Evolutionary conservation across 192 early-diverging fungal genomes (phyloP).

Genomic region (Chytriomyces sp.): DNA sequence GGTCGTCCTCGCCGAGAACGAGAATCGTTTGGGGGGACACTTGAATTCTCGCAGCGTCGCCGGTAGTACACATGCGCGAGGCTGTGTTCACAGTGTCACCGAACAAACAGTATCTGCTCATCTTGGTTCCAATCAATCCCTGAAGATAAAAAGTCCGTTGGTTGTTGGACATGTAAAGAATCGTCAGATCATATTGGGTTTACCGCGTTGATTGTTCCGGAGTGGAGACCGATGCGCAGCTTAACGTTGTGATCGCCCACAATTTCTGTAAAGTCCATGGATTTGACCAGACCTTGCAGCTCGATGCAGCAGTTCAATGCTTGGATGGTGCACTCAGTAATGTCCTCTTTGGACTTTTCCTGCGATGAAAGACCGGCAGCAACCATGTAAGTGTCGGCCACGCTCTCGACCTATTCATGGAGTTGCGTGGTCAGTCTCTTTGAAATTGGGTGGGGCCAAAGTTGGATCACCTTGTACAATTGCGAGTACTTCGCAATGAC

Average conservation of each 20-base stretch:
- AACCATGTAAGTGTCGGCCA: slow-evolving; percentile 42
- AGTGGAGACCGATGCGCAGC: slow-evolving; percentile 45
- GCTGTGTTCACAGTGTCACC: slow-evolving; percentile 50
- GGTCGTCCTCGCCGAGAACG: slow-evolving; percentile 19
- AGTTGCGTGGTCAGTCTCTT: background rate
- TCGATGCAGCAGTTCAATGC: slow-evolving; percentile 27
- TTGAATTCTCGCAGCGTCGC: slow-evolving; percentile 42
- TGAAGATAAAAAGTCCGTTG: slow-evolving; percentile 6
- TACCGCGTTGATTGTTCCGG: slow-evolving; percentile 42
- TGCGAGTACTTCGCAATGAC: slow-evolving; percentile 27
- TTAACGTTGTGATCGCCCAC: slow-evolving; percentile 32
- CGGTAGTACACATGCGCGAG: slow-evolving; percentile 45
- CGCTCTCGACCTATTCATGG: slow-evolving; percentile 27
- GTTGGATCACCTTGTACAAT: slow-evolving; percentile 29
- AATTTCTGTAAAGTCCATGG: slow-evolving; percentile 19
- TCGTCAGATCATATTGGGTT: background rate
- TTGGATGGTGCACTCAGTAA: slow-evolving; percentile 21
- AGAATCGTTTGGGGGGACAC: slow-evolving; percentile 34
- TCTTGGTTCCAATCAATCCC: slow-evolving; percentile 52
- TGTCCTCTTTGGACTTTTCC: slow-evolving; percentile 22
- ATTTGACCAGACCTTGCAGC: slow-evolving; percentile 14
- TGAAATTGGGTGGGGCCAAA: background rate
- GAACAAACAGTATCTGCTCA: slow-evolving; percentile 56
- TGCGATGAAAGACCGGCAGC: slow-evolving; percentile 23
- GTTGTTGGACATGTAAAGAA: background rate